Evolutionary conservation across 1,284 basidiomycete species (phyloP), one percentile per base, ranked within the genome.

Genomic region (Thelephora terrestris): DNA sequence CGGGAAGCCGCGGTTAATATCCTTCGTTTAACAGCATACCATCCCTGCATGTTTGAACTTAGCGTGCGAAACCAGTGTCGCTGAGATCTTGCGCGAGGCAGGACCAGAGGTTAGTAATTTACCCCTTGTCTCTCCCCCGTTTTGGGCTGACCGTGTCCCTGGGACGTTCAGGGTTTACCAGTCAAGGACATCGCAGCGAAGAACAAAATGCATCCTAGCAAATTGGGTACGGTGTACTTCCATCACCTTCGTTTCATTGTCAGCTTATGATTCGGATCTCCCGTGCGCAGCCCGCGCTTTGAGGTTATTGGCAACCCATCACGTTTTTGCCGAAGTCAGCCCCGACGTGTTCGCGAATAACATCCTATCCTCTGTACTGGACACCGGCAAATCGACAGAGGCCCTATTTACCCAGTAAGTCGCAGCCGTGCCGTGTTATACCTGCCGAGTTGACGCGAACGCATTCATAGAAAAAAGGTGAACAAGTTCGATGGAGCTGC

Each of bases 281-380:
- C 20, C 20, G 16, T 21, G 16, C 2, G 4, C 27, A 71, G 71
- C 58, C 17, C 68, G 69, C 3, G 55, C 67, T 48, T 54, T 74
- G 2, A 64, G 72, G 24, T 55, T 64, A 16, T 60, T 73, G 3
- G 67, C 69, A 0, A 66, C 65, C 0, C 60, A 69, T 49, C 66
- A 74, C 49, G 61, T 74, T 42, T 74, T 69, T 48, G 51, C 50
- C 5, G 73, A 76, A 52, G 54, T 71, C 0, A 44, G 50, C 4
- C 71, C 70, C 1, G 63, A 73, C 47, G 63, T 70, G 0, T 75
- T 74, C 50, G 58, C 64, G 0, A 67, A 71, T 51, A 75, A 65
- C 25, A 66, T 70, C 2, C 59, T 70, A 35, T 72, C 72, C 0
- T 61, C 63, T 29, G 48, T 62, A 24, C 51, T 75, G 5, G 71